Conservation (phyloP, 441 rosid genomes). For the Brassica balearica region DNA sequence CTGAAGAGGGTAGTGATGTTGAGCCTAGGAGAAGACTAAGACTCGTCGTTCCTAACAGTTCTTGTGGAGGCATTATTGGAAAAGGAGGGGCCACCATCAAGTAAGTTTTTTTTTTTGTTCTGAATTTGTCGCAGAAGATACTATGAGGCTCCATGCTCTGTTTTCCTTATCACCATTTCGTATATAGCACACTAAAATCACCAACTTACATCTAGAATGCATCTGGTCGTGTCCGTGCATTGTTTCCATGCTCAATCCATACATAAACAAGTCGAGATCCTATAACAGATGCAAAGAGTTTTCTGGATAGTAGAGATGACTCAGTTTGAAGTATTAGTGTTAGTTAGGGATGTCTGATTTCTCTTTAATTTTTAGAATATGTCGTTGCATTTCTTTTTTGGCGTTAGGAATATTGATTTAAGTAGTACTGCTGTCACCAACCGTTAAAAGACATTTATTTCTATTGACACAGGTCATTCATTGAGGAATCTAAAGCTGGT, state of each 20-base stretch:
- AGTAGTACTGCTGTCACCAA: not conserved
- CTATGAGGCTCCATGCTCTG: not conserved
- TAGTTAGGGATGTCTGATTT: not conserved
- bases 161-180: not conserved
- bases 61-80: constrained; percentile 98
- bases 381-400: constrained; percentile 10
- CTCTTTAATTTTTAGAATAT: not conserved
- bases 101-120: constrained; percentile 53
- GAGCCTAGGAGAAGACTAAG: constrained; percentile 89
- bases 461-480: constrained; percentile 71
- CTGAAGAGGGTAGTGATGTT: constrained; percentile 74
- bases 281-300: not conserved
- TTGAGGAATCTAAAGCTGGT: constrained; percentile 94
- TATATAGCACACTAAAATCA: not conserved
- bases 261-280: not conserved
- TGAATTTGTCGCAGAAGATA: constrained; percentile 21
- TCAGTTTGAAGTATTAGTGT: constrained; percentile 15
- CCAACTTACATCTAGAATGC: constrained; percentile 7
- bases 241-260: constrained; percentile 22
- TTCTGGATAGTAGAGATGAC: not conserved
- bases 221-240: constrained; percentile 27
- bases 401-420: constrained; percentile 8
- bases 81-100: constrained; percentile 97
- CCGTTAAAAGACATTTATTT: constrained; percentile 4
- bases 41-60: constrained; percentile 91